These are phyloP conservation scores for Simmondsia chinensis DNA, from an alignment of 148 eudicot species.

Conservation along the genomic window DNA sequence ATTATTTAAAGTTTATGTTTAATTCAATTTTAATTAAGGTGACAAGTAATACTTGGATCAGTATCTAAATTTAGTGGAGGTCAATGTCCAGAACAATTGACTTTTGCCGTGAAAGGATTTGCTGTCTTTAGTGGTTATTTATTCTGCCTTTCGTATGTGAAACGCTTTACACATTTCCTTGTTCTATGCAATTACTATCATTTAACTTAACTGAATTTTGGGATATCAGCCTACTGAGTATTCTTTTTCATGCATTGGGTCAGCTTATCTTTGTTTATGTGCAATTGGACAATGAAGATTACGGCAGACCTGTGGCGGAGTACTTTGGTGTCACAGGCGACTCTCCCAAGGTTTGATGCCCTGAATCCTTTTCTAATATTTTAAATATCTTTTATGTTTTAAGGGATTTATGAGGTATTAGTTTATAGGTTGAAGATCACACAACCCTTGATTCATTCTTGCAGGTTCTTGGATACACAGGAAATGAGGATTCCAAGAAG, in stretches of 20 bases:
- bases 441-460: constrained; percentile 5
- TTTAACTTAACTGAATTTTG: background rate
- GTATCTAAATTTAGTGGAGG: no score
- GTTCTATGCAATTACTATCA: no score
- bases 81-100: no score
- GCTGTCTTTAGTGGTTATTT: no score
- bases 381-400: background rate
- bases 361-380: background rate
- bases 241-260: constrained; percentile 6
- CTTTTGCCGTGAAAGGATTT: no score
- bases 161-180: no score
- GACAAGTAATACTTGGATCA: no score
- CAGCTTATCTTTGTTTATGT: constrained; percentile 79
- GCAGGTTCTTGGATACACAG: constrained; percentile 71
- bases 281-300: constrained; percentile 75
- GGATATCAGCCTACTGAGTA: background rate
- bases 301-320: constrained; percentile 84
- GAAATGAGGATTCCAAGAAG: constrained; percentile 63
- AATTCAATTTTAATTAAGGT: no score
- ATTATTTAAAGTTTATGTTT: no score
- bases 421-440: background rate
- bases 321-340: constrained; percentile 76
- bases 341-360: constrained; percentile 43
- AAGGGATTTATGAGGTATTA: background rate
- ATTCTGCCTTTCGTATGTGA: no score